These are phyloP conservation scores for Eimeria acervulina DNA, from an alignment of 169 alveolate species.

Conservation along the genomic window DNA sequence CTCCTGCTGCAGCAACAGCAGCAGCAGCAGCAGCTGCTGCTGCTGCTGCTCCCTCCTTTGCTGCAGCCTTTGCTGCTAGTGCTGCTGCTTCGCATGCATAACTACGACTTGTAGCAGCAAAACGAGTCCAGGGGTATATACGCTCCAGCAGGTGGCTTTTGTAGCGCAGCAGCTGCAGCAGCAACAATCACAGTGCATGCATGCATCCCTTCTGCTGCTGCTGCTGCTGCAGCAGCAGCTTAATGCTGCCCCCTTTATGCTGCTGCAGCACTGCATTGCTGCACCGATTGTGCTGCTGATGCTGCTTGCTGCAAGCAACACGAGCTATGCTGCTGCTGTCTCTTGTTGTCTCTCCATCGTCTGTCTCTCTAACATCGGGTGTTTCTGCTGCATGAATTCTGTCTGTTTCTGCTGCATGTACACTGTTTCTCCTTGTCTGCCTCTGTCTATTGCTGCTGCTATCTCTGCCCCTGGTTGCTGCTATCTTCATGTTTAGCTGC, in stretches of 20 bases:
- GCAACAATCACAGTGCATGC: neutral
- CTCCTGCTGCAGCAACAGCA: constrained; percentile 46
- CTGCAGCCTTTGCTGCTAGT: neutral
- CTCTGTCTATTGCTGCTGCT: too few relatives aligned
- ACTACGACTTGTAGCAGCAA: constrained; percentile 76
- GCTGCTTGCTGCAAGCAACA: too few relatives aligned
- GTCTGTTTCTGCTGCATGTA: too few relatives aligned
- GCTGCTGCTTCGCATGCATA: constrained; percentile 71
- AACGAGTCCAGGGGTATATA: constrained; percentile 81
- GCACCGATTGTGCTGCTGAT: too few relatives aligned
- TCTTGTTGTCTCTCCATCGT: too few relatives aligned
- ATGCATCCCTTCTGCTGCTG: neutral
- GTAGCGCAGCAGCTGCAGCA: constrained; percentile 75
- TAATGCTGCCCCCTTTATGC: neutral
- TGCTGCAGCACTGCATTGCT: neutral
- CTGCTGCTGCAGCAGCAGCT: neutral
- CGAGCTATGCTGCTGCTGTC: too few relatives aligned
- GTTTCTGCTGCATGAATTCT: neutral
- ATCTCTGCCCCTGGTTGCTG: too few relatives aligned
- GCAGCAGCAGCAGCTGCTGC: constrained; percentile 66
- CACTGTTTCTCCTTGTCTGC: neutral
- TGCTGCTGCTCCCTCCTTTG: constrained; percentile 27
- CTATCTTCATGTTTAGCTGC: too few relatives aligned
- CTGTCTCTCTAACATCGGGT: too few relatives aligned
- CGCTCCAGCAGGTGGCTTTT: constrained; percentile 81